Percentiles rank a stretch among this genome's conserved stretches.
Conservation (phyloP, 768 basidiomycete species). For the Sistotremastrum suecicum region DNA sequence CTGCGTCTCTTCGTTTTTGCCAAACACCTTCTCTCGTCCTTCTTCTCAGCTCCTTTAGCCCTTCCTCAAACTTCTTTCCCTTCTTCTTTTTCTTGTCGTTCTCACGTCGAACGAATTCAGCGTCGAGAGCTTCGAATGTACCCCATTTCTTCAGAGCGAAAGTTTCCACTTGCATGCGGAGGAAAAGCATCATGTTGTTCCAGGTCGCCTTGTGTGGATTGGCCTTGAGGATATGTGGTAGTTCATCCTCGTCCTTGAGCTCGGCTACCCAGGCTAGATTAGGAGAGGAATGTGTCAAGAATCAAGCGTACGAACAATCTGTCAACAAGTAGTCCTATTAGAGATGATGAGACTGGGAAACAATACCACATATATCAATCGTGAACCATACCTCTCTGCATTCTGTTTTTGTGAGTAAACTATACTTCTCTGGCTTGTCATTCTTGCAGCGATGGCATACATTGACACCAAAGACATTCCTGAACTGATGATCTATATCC, state of each 20-base stretch:
- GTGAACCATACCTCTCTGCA: slow-evolving; percentile 69
- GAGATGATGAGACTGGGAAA: not conserved
- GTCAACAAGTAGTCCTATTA: slow-evolving; percentile 85
- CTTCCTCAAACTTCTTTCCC: slow-evolving; percentile 90
- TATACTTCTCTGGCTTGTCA: slow-evolving; percentile 82
- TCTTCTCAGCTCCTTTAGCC: slow-evolving; percentile 68
- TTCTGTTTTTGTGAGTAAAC: slow-evolving; percentile 93
- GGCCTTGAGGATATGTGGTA: slow-evolving; percentile 88
- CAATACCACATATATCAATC: not conserved
- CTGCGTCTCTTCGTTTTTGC: slow-evolving; percentile 74
- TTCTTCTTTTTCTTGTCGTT: slow-evolving; percentile 80
- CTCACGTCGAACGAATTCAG: slow-evolving; percentile 67
- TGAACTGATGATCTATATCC: slow-evolving; percentile 75
- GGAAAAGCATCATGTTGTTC: slow-evolving; percentile 98
- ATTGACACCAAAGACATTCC: slow-evolving; percentile 68
- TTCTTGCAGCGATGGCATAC: slow-evolving; percentile 90
- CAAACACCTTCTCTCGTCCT: slow-evolving; percentile 82
- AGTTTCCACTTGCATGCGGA: slow-evolving; percentile 86
- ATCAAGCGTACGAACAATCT: slow-evolving; percentile 44
- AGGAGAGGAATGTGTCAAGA: not conserved
- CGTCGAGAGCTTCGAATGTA: slow-evolving; percentile 78
- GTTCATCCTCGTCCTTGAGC: slow-evolving; percentile 76
- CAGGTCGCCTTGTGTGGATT: slow-evolving; percentile 94
- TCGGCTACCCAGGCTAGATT: slow-evolving; percentile 42
- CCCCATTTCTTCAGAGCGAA: slow-evolving; percentile 99